A percentile compares a stretch with the other conserved stretches of the same genome.
Conservation (phyloP, 352 stramenopile species). For the Saprolegnia parasitica region DNA sequence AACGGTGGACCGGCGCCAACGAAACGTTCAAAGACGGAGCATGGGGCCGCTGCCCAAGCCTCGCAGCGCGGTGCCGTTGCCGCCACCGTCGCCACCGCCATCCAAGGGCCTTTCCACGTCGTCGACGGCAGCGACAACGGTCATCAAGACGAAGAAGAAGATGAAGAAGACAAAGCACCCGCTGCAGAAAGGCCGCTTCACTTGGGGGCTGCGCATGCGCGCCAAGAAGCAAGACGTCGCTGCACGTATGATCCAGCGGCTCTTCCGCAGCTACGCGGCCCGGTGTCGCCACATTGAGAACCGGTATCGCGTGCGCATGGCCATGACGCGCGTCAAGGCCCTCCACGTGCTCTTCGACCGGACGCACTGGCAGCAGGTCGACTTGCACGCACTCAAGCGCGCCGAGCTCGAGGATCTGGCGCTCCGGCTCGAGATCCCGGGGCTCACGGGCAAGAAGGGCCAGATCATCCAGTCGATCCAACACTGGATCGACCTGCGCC, state of each 20-base stretch:
- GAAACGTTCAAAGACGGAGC: too few relatives aligned
- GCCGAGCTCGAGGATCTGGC: slow-evolving; percentile 60
- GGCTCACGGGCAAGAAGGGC: slow-evolving; percentile 68
- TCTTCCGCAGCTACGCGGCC: slow-evolving; percentile 55
- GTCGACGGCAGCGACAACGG: too few relatives aligned
- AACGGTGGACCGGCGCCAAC: too few relatives aligned
- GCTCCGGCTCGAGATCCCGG: slow-evolving; percentile 57
- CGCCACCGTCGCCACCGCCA: not conserved
- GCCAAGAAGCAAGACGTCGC: slow-evolving; percentile 40
- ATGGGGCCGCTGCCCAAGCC: too few relatives aligned
- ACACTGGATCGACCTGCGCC: slow-evolving; percentile 66
- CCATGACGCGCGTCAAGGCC: slow-evolving; percentile 47
- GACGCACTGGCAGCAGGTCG: slow-evolving; percentile 48
- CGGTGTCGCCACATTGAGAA: slow-evolving; percentile 49
- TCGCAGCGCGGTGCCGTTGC: not conserved
- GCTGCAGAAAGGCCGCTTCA: slow-evolving; percentile 2
- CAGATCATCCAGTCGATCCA: slow-evolving; percentile 66
- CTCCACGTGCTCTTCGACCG: slow-evolving; percentile 52
- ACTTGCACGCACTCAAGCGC: slow-evolving; percentile 53
- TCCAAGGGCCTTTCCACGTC: too few relatives aligned
- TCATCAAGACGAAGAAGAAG: too few relatives aligned
- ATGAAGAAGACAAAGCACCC: slow-evolving; percentile 40
- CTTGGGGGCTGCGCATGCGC: slow-evolving; percentile 14
- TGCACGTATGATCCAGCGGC: slow-evolving; percentile 64
- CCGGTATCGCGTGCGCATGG: slow-evolving; percentile 40